These are phyloP conservation scores for Omphalotus olearius DNA, from an alignment of 1,284 basidiomycete genomes.

Conservation along the genomic window DNA sequence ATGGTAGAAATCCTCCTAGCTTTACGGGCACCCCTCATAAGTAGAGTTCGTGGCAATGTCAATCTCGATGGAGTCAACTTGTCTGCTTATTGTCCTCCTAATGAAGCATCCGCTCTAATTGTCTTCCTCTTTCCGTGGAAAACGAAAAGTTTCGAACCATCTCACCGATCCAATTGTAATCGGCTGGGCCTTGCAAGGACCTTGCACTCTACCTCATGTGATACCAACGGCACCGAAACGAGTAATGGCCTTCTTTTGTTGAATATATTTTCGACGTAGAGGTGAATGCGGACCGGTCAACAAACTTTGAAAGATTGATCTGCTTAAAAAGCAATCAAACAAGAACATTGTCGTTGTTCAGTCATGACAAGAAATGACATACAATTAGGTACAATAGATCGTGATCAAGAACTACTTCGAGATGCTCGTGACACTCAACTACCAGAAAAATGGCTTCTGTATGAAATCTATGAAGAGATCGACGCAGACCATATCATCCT, in stretches of 20 bases:
- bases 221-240: no score
- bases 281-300: no score
- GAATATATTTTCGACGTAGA: no score
- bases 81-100: constrained; percentile 4
- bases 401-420: no score
- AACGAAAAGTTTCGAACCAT: background rate
- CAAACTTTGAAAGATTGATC: no score
- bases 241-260: no score
- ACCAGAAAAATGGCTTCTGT: constrained; percentile 34
- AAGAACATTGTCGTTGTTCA: no score
- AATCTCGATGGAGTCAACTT: background rate
- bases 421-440: constrained; percentile 17
- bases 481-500: constrained; percentile 79
- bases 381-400: no score
- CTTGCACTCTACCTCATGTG: no score
- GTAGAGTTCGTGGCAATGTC: background rate
- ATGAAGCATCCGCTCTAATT: constrained; percentile 7
- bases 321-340: no score
- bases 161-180: background rate
- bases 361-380: no score
- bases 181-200: no score
- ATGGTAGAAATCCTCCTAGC: constrained; percentile 5
- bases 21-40: background rate
- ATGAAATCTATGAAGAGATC: constrained; percentile 76
- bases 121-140: constrained; percentile 1